Base-by-base conservation (phyloP, 805 yeast genomes). In the Komagataella kurtzmanii region DNA sequence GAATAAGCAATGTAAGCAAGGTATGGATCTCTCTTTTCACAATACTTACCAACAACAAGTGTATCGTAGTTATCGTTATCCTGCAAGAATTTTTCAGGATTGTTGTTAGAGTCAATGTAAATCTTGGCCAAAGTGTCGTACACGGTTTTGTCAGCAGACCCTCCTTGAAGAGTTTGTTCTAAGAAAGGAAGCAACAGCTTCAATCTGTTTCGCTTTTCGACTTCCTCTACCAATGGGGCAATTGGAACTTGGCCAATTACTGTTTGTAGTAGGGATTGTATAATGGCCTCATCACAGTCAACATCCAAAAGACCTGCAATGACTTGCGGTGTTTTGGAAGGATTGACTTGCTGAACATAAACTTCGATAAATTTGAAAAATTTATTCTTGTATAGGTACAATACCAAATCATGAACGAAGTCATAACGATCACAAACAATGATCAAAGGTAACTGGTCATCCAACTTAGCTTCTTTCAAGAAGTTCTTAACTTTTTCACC, bases 21-120 rank as follows among this genome's bases (percentile, higher is more conserved):
- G 71, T 88, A 93, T 56, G 99, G 99, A 64, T 93, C 99, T 70
- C 99, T 86, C 80, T 88, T 91, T 71, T 93, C 99, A 77, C 99
- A 93, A 75, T 93, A 93, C 65, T 81, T 88, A 75, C 99, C 99
- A 58, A 93, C 97, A 61, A 85, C 85, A 59, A 87, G 73, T n/a
- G 98, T 85, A 70, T 93, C 95, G 71, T 93, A 93, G 63, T 77
- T 76, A 59, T 82, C 77, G 68, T 93, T 93, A 69, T 91, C 98
- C 65, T 82, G 84, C 73, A 93, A 77, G 75, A 93, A 93, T 68
- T 88, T 89, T 68, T 93, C 99, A 44, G 99, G 98, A 59, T 89
- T 85, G 74, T 93, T 93, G 76, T 93, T 93, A 54, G 96, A 86
- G 68, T 93, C 99, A 62, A 93, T 93, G 76, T 93, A 93, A 59